Evolutionary conservation across 2,329 filamentous ascomycete genomes (phyloP).

Genomic region (Sporothrix sp.): DNA sequence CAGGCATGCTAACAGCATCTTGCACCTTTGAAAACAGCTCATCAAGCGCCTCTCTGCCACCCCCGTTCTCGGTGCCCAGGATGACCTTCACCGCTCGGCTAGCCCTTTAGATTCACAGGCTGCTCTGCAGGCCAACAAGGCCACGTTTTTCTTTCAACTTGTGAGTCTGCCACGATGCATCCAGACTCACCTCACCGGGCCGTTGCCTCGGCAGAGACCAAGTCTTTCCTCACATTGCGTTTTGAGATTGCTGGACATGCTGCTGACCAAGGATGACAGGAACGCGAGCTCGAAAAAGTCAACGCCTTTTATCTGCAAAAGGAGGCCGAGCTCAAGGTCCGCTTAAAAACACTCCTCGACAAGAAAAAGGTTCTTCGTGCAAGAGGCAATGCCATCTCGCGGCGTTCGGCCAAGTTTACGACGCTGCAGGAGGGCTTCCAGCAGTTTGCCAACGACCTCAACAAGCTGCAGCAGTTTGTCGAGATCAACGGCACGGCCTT

Average conservation of each 20-base stretch:
- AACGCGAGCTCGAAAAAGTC: constrained; percentile 96
- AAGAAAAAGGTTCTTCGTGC: constrained; percentile 90
- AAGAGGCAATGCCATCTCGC: constrained; percentile 64
- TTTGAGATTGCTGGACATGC: constrained; percentile 13
- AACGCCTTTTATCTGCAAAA: constrained; percentile 97
- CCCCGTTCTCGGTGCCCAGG: constrained; percentile 69
- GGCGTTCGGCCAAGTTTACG: constrained; percentile 86
- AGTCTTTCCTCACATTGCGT: no score
- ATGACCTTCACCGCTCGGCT: constrained; percentile 43
- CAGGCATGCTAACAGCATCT: not conserved
- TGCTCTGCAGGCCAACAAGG: constrained; percentile 90
- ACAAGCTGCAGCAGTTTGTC: constrained; percentile 97
- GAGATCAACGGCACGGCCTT: constrained; percentile 97
- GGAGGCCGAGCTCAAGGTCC: constrained; percentile 94
- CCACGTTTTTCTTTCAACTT: constrained; percentile 96
- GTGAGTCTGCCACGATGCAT: constrained; percentile 51
- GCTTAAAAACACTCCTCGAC: constrained; percentile 82
- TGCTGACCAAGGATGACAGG: constrained; percentile 48
- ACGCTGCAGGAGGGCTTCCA: constrained; percentile 94
- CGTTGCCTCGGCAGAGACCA: no score
- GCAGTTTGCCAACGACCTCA: constrained; percentile 91
- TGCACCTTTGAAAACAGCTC: constrained; percentile 48
- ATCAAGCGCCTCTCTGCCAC: constrained; percentile 97
- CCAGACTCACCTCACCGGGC: no score
- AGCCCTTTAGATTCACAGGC: constrained; percentile 65